phyloP scores from a whole-genome alignment of 2,329 filamentous ascomycete genomes.

The Claviceps cyperi region DNA sequence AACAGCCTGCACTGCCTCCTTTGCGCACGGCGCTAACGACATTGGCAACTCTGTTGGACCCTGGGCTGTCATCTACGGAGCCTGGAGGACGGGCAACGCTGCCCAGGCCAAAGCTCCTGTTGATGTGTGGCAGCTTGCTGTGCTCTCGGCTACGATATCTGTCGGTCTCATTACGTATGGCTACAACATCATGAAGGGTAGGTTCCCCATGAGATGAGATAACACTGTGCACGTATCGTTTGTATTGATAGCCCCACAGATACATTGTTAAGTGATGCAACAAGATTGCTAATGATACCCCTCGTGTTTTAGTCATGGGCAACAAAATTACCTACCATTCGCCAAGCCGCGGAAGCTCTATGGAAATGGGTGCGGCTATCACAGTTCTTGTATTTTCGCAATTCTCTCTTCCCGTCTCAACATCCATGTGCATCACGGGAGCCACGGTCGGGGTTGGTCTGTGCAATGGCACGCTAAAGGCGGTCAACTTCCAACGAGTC shows the following conservation, averaged over 20 bases:
- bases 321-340: constrained; percentile 66
- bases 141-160: constrained; percentile 45
- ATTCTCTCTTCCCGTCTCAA: constrained; percentile 61
- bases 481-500: constrained; percentile 64
- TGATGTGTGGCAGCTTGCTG: constrained; percentile 62
- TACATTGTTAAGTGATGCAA: too few species aligned
- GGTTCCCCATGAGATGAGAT: constrained; percentile 10
- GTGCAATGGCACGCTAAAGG: constrained; percentile 57
- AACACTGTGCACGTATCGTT: not conserved
- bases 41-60: constrained; percentile 57
- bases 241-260: not conserved
- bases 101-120: constrained; percentile 49
- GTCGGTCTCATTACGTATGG: constrained; percentile 49
- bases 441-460: constrained; percentile 66
- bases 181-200: constrained; percentile 74
- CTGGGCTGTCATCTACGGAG: constrained; percentile 54
- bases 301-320: constrained; percentile 46
- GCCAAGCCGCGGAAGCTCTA: constrained; percentile 44
- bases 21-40: constrained; percentile 66
- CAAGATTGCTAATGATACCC: not conserved
- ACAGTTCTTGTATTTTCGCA: constrained; percentile 66
- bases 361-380: constrained; percentile 69
- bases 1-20: constrained; percentile 58
- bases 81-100: constrained; percentile 49
- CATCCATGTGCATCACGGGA: constrained; percentile 67